phyloP scores from a whole-genome alignment of 1,284 basidiomycete genomes.

The Salmacisia buchloeana region DNA sequence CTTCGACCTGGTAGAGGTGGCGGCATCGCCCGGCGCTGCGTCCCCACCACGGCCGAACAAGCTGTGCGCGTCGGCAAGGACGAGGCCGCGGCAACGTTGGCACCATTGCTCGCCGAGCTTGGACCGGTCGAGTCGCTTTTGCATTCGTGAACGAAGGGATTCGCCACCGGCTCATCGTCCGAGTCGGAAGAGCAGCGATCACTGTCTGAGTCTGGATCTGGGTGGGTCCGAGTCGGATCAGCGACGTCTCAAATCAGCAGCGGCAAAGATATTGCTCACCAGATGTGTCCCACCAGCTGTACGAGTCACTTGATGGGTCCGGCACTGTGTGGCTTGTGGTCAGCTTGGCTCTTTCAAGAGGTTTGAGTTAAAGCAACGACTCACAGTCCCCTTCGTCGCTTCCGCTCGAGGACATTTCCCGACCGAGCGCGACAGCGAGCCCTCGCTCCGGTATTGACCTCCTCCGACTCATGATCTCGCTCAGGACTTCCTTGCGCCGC shows the following conservation, averaged over 20 bases:
- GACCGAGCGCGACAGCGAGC: neutral
- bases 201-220: conserved; percentile 2
- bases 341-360: neutral
- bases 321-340: neutral
- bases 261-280: neutral
- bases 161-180: neutral
- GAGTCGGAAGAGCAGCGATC: conserved; percentile 3
- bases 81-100: neutral
- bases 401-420: conserved; percentile 8
- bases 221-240: neutral
- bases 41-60: too few relatives aligned
- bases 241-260: neutral
- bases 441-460: neutral
- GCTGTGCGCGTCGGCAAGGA: too few relatives aligned
- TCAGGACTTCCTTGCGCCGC: neutral
- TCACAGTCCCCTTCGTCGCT: conserved; percentile 9
- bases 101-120: neutral
- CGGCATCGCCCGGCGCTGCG: too few relatives aligned
- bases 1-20: too few relatives aligned
- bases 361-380: neutral
- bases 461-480: conserved; percentile 14
- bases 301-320: neutral
- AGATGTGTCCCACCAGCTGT: conserved; percentile 1
- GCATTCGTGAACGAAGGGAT: neutral
- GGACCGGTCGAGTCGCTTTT: neutral